Conservation (phyloP, 257 asterid genomes). For the Nicotiana knightiana region DNA sequence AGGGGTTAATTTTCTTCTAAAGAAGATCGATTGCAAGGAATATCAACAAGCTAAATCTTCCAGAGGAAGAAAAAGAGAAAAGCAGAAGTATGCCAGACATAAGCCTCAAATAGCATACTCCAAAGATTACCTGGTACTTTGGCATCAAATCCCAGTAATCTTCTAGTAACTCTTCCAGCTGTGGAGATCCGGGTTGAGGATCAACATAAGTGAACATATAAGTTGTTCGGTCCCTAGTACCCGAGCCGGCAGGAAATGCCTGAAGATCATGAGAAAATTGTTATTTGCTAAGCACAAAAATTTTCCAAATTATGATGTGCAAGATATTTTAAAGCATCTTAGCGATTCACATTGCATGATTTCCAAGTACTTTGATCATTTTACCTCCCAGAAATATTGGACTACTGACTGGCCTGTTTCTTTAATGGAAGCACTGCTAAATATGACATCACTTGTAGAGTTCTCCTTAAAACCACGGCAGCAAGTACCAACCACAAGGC, state of each 20-base stretch:
- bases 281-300: neutral
- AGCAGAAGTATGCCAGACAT: neutral
- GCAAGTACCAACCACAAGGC: conserved; percentile 97
- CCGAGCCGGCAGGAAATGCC: conserved; percentile 99
- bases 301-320: neutral
- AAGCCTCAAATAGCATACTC: neutral
- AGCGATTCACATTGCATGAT: neutral
- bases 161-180: conserved; percentile 82
- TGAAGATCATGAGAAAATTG: conserved; percentile 23
- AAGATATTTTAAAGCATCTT: neutral
- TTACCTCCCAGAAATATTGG: conserved; percentile 97
- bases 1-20: neutral
- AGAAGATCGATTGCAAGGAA: neutral
- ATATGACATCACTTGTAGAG: conserved; percentile 75
- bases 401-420: conserved; percentile 64
- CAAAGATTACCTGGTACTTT: conserved; percentile 57
- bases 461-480: conserved; percentile 73
- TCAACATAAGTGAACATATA: conserved; percentile 89
- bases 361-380: neutral
- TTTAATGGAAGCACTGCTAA: conserved; percentile 64
- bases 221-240: conserved; percentile 78
- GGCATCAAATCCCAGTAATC: conserved; percentile 98
- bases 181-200: conserved; percentile 80
- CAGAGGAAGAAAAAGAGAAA: neutral
- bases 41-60: neutral